Percentiles rank a stretch among this genome's conserved stretches.
phyloP scores from a whole-genome alignment of 2,329 filamentous ascomycete genomes.

The Seiridium cupressi region DNA sequence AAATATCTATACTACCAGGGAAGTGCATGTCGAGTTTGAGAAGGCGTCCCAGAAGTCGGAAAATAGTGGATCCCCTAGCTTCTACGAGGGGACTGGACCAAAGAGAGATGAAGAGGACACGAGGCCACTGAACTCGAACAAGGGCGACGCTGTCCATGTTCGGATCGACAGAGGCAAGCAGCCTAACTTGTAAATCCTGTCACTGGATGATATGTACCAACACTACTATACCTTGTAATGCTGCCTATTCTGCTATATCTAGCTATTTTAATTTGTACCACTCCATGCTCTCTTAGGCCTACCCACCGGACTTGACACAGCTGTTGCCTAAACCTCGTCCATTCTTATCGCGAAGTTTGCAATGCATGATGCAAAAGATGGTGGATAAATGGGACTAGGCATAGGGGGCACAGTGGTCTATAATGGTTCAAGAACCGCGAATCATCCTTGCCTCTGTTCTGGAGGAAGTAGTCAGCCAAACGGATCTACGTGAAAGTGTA shows the following conservation, averaged over 20 bases:
- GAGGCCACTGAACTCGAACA: background rate
- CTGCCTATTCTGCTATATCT: background rate
- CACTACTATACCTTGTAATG: background rate
- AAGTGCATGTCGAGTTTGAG: conserved; percentile 1
- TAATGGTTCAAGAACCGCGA: no score
- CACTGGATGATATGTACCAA: background rate
- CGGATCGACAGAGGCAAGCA: background rate
- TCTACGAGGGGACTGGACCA: background rate
- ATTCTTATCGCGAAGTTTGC: background rate
- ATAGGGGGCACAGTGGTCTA: no score
- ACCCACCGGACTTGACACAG: background rate
- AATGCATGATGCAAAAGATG: background rate
- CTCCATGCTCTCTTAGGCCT: background rate
- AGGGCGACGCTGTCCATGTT: background rate
- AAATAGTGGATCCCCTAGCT: background rate
- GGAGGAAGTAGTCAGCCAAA: no score
- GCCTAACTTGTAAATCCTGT: background rate
- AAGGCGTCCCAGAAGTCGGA: background rate
- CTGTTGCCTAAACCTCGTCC: background rate
- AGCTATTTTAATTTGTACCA: background rate
- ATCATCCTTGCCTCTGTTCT: no score
- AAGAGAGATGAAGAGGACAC: background rate
- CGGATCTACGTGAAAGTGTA: no score
- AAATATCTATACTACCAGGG: background rate
- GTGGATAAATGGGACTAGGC: background rate